Base-by-base conservation (phyloP, 495 filamentous ascomycete species). In the Penicillium robsamsonii region DNA sequence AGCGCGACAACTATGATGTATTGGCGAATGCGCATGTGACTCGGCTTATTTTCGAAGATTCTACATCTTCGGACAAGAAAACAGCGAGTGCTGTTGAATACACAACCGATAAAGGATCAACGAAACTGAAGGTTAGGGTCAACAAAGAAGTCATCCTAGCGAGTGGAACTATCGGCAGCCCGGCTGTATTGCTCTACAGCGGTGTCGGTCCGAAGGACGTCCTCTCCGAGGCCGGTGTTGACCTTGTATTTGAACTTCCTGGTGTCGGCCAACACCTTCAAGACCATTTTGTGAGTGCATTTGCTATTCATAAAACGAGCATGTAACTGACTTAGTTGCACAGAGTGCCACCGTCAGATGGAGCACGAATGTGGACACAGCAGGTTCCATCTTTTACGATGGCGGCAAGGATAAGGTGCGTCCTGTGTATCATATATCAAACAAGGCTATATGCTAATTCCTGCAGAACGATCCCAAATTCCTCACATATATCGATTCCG, bases 111-210 rank as follows among this genome's bases (percentile, higher is more conserved):
- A 52, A 55, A 18, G 70, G 69, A 3, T 49, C 51, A 8, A 71
- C 70, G 1, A 70, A 53, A 15, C 49, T 50, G 51, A 66, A 61
- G 25, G 70, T 75, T 43, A 63, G 60, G 25, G 74, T 75, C 3
- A 74, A 66, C 11, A 76, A 74, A 46, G 83, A 86, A 61, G 79
- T 84, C 18, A 84, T 86, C 56, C 58, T 86, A 5, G 66, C 82
- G 0, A 77, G 79, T 48, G 83, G 83, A 11, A 63, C 77, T 22
- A 72, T 84, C 56, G 81, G 81, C 58, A 77, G 79, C 22, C 83
- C 83, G 0, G 79, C 84, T 55, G 70, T 86, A n/a, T 58, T 81
- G 9, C 67, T 79, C 9, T 56, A 80, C 38, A 74, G 75, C 31
- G 78, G 78, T 44, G 66, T 81, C 37, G 78, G 77, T 3, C 73